Evolutionary conservation across 2,329 filamentous ascomycete species (phyloP).

Genomic region (Chaetomiaceae sp.): DNA sequence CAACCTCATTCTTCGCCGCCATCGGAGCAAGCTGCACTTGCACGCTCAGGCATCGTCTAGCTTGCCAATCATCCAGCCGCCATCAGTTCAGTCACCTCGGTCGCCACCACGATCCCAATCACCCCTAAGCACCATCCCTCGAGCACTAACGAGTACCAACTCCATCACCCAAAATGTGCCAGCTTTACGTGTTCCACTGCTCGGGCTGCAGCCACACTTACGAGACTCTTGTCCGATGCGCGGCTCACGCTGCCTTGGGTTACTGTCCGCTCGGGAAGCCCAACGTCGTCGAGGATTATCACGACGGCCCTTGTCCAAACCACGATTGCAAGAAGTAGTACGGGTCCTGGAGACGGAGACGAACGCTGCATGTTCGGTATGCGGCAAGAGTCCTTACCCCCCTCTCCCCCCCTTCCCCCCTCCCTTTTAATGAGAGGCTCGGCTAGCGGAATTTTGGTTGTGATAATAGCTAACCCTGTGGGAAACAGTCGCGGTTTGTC

Average conservation of each 20-base stretch:
- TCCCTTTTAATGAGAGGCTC: too few species aligned
- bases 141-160: not conserved
- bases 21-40: not conserved
- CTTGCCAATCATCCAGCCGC: not conserved
- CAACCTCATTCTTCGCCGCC: not conserved
- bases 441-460: too few species aligned
- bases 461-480: not conserved
- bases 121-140: not conserved
- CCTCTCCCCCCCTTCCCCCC: too few species aligned
- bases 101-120: not conserved
- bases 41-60: not conserved
- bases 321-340: too few species aligned
- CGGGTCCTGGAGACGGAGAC: too few species aligned
- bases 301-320: slow-evolving; percentile 1
- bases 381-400: too few species aligned
- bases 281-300: not conserved
- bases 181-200: slow-evolving; percentile 3
- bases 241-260: not conserved
- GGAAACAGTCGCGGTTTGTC: too few species aligned
- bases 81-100: not conserved
- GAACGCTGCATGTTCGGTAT: too few species aligned
- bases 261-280: not conserved
- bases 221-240: slow-evolving; percentile 1
- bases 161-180: slow-evolving; percentile 7
- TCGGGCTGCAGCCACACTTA: not conserved